Base-by-base conservation (phyloP, 768 basidiomycete genomes). In the Lentinus brumalis region DNA sequence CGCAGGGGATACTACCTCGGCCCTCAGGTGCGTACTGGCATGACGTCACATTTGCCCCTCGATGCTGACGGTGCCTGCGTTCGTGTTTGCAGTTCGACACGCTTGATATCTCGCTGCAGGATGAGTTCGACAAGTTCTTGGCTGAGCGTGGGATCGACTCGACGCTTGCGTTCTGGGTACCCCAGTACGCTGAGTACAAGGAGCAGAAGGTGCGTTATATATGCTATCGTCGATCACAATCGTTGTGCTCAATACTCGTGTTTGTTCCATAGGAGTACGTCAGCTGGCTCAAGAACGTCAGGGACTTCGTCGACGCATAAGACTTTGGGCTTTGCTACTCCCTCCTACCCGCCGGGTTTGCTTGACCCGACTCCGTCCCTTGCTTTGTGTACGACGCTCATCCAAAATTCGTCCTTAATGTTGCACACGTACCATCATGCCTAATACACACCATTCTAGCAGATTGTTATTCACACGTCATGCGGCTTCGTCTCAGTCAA, bases 1-100 rank as follows among this genome's bases (percentile, higher is more conserved):
- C 86, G 96, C 50, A 85, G 95, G 18, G 94, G 91, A 2, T 77
- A 91, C 65, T 98, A 97, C 81, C 86, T 96, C 71, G 96, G 96
- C 1, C 96, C 96, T 53, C 87, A 90, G 79, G 87, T 91, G 66
- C 60, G 77, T 65, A 64, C 29, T 30, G 29, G 64, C 62, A 72
- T 61, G 67, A 50, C 15, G 16, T 12, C 11, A 18, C 18, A 8
- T 50, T 7, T 38, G 29, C 1, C 45, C 41, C 56, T 10, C 6
- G 49, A 29, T 3, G 50, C 32, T 56, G 18, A 58, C n/a, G 45
- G 12, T 21, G 32, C 15, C 11, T 16, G 57, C 45, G 50, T 26
- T 9, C 45, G 18, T 18, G 32, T 1, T n/a, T 56, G 47, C 74
- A 92, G 86, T 98, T 97, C 69, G 92, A 95, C 60, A 91, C 93